Base-by-base conservation (phyloP, 2,329 filamentous ascomycete genomes). In the Fusarium nisikadoi region DNA sequence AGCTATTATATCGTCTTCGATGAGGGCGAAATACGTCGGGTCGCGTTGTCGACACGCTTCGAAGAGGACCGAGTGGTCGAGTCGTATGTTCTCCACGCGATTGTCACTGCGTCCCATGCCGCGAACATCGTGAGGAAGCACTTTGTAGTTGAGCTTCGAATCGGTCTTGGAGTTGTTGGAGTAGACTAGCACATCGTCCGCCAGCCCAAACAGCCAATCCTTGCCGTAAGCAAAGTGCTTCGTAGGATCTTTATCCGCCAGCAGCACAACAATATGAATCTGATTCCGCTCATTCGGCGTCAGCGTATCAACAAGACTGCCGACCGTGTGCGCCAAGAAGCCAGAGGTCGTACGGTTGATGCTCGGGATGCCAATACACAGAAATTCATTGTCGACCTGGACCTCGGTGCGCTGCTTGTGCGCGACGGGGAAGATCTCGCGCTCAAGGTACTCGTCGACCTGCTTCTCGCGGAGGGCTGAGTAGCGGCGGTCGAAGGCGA, bases 1-100 rank as follows among this genome's bases (percentile, higher is more conserved):
- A 11, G 81, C 78, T 23, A 83, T 76, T 25, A 81, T 71, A 46
- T 83, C 81, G 65, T 83, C 81, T 59, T 83, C 81, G 41, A 83
- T 74, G 10, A 83, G 76, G 8, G 79, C 80, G 62, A 83, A 80
- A 58, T 81, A 83, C 2, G 73, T 75, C 8, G 79, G 69, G 1
- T 75, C 74, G 27, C 72, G 73, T 45, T 68, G 36, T 27, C 75
- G 73, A 36, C 81, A 83, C 2, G 76, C 52, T 63, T 81, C 79
- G 50, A 81, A 75, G 8, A 82, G 74, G 2, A 78, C 70, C 1
- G 80, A 80, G 59, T 81, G 78, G 53, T 82, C 80, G 11, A 80
- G 68, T 1, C 79, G 78, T 53, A 81, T 80, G 33, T 80, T 80
- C 71, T 81, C 79, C 39, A 77, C 74, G 20, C 79, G 76, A 5